A percentile compares a stretch with the other conserved stretches of the same genome.
These are phyloP conservation scores for Medicago truncatula DNA, from an alignment of 306 rosid genomes.

Conservation along the genomic window MtrunA17r5.0-ANR NC_053045.1:35582001-35582500, in stretches of 20 bases:
- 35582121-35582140: slow-evolving; percentile 30
- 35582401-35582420: slow-evolving; percentile 38
- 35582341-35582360: slow-evolving; percentile 77
- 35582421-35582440: slow-evolving; percentile 33
- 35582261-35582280: slow-evolving; percentile 21
- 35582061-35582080: slow-evolving; percentile 19
- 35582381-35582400: slow-evolving; percentile 57
- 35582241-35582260: slow-evolving; percentile 31
- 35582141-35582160: slow-evolving; percentile 12
- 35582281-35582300: slow-evolving; percentile 74
- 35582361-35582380: slow-evolving; percentile 80
- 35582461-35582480: slow-evolving; percentile 75
- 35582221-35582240: slow-evolving; percentile 23
- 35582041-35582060: slow-evolving; percentile 18
- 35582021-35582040: slow-evolving; percentile 24
- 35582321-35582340: slow-evolving; percentile 70
- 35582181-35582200: slow-evolving; percentile 17
- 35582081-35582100: slow-evolving; percentile 16
- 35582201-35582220: neutral
- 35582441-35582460: slow-evolving; percentile 20
- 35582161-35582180: slow-evolving; percentile 15
- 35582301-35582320: slow-evolving; percentile 65
- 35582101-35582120: slow-evolving; percentile 9
- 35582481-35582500: slow-evolving; percentile 84
- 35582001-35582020: slow-evolving; percentile 37